Evolutionary conservation across 75 land plant species (phyloP).

Genomic region (Cryptomeria japonica): DNA sequence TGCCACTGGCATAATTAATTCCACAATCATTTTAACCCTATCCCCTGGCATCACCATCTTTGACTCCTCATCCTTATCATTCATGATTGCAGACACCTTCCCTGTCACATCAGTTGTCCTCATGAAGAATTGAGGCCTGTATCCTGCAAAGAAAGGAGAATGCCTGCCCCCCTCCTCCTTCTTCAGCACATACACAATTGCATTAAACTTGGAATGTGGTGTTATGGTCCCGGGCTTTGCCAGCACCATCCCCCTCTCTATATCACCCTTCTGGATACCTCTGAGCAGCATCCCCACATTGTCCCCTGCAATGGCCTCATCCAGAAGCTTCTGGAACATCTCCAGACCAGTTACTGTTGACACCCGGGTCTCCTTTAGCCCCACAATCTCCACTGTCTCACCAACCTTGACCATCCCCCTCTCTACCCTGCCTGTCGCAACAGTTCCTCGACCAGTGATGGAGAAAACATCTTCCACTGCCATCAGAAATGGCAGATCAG

Average conservation of each 20-base stretch:
- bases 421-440: constrained; percentile 94
- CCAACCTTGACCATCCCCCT: constrained; percentile 81
- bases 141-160: constrained; percentile 83
- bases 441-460: constrained; percentile 97
- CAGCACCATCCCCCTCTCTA: constrained; percentile 86
- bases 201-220: constrained; percentile 71
- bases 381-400: constrained; percentile 85
- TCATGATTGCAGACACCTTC: constrained; percentile 66
- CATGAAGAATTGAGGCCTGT: constrained; percentile 93
- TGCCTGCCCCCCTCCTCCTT: constrained; percentile 95
- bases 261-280: constrained; percentile 73
- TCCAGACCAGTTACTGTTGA: constrained; percentile 94
- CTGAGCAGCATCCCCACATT: constrained; percentile 81
- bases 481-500: constrained; percentile 83
- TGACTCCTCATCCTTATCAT: constrained; percentile 88
- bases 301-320: constrained; percentile 86
- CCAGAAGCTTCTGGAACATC: constrained; percentile 94
- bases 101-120: constrained; percentile 97
- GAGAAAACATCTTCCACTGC: constrained; percentile 96
- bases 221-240: constrained; percentile 84
- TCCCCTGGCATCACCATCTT: constrained; percentile 99
- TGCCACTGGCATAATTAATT: constrained; percentile 80
- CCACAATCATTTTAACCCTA: constrained; percentile 86
- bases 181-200: constrained; percentile 83
- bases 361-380: constrained; percentile 69